phyloP scores from a whole-genome alignment of 768 basidiomycete species.

The Auricularia sp. region DNA sequence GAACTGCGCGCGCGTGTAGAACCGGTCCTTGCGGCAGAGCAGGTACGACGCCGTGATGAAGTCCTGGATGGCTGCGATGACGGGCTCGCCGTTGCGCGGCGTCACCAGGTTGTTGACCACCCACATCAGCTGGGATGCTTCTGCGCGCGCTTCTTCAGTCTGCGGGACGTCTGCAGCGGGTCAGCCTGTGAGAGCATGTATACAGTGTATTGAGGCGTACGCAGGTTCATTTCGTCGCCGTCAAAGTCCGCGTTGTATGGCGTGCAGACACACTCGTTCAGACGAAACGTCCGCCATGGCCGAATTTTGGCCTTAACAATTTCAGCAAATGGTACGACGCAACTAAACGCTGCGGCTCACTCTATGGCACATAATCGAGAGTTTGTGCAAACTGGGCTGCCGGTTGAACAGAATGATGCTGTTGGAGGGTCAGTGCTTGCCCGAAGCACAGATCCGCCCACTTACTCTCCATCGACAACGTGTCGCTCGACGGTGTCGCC shows the following conservation, averaged over 20 bases:
- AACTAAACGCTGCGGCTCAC: conserved; percentile 26
- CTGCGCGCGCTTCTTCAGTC: conserved; percentile 95
- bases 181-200: conserved; percentile 4
- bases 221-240: conserved; percentile 99
- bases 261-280: conserved; percentile 98
- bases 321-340: conserved; percentile 26
- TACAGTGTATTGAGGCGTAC: conserved; percentile 35
- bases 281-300: conserved; percentile 92
- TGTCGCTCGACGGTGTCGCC: conserved; percentile 95
- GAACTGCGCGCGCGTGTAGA: conserved; percentile 90
- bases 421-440: neutral
- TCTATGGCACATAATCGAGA: conserved; percentile 98
- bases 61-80: conserved; percentile 98
- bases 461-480: conserved; percentile 80
- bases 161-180: conserved; percentile 77
- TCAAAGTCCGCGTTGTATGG: conserved; percentile 99
- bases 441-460: neutral
- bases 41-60: conserved; percentile 98
- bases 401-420: conserved; percentile 93
- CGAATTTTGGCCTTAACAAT: conserved; percentile 52
- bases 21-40: conserved; percentile 83
- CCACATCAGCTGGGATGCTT: conserved; percentile 94
- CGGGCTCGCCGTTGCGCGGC: conserved; percentile 95
- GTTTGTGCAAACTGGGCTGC: conserved; percentile 96
- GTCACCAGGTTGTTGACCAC: conserved; percentile 96